phyloP scores from a whole-genome alignment of 2,329 filamentous ascomycete species.

The Sarocladiaceae sp. region DNA sequence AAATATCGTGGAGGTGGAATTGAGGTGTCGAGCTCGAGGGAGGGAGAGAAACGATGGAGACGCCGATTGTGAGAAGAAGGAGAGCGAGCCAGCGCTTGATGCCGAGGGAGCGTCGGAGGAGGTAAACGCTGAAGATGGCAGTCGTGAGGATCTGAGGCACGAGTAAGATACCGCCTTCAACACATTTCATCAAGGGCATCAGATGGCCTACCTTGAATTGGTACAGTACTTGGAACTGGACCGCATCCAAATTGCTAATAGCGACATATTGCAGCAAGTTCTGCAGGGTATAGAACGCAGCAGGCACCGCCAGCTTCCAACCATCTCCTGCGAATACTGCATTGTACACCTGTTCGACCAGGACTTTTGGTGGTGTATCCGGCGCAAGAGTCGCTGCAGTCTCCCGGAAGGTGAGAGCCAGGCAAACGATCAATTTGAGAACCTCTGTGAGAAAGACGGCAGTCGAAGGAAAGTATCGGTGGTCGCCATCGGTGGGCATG shows the following conservation, averaged over 20 bases:
- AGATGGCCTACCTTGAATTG: constrained; percentile 68
- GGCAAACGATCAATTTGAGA: constrained; percentile 80
- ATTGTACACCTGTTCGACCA: constrained; percentile 75
- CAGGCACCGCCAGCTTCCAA: constrained; percentile 91
- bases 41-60: constrained; percentile 81
- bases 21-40: constrained; percentile 50
- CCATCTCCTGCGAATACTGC: constrained; percentile 85
- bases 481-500: constrained; percentile 79
- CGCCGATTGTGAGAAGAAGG: constrained; percentile 73
- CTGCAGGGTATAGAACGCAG: constrained; percentile 82
- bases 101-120: constrained; percentile 69
- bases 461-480: constrained; percentile 89
- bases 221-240: constrained; percentile 89
- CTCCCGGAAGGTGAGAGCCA: constrained; percentile 85
- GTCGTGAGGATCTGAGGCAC: constrained; percentile 75
- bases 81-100: constrained; percentile 76
- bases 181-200: background rate
- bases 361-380: constrained; percentile 72
- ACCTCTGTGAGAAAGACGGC: constrained; percentile 92
- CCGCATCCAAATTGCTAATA: constrained; percentile 84
- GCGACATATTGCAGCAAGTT: constrained; percentile 94
- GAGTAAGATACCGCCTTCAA: background rate
- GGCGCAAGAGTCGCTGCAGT: constrained; percentile 73
- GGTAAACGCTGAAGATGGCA: constrained; percentile 76
- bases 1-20: constrained; percentile 58